Evolutionary conservation across 192 early-diverging fungal genomes (phyloP).

Genomic region (Podila clonocystis): DNA sequence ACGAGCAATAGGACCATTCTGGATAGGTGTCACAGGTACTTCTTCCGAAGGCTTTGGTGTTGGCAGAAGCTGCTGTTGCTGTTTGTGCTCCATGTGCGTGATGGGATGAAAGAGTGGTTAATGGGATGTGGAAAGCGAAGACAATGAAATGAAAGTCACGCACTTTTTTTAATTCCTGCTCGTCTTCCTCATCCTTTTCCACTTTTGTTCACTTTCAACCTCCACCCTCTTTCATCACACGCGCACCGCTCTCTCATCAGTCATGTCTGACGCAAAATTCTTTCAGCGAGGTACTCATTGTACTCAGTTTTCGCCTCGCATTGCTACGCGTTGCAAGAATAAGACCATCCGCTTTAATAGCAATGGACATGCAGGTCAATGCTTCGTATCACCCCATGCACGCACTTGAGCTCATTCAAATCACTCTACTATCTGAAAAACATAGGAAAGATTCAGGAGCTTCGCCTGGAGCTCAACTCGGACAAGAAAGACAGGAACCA

Average conservation of each 20-base stretch:
- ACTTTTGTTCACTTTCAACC: neutral
- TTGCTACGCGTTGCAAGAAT: neutral
- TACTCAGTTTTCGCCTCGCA: neutral
- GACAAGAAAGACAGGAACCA: constrained; percentile 87
- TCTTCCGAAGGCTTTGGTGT: constrained; percentile 1
- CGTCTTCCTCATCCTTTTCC: constrained; percentile 1
- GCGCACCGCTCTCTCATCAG: neutral
- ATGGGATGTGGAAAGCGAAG: neutral
- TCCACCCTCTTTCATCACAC: neutral
- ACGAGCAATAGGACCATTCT: constrained; percentile 5
- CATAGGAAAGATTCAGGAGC: constrained; percentile 90
- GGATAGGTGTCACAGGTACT: constrained; percentile 7
- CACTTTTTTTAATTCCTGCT: neutral
- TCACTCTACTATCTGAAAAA: neutral
- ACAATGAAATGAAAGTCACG: neutral
- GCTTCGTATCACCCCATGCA: neutral
- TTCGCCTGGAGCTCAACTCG: constrained; percentile 85
- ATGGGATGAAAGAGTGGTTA: neutral
- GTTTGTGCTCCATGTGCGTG: neutral
- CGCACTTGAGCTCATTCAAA: neutral
- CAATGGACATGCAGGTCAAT: neutral
- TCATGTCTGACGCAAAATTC: constrained; percentile 67
- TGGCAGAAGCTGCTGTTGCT: neutral
- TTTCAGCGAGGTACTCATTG: constrained; percentile 62
- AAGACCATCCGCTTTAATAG: too few relatives aligned